phyloP scores from a whole-genome alignment of 2,329 filamentous ascomycete genomes.

The Fusarium sp. region DNA sequence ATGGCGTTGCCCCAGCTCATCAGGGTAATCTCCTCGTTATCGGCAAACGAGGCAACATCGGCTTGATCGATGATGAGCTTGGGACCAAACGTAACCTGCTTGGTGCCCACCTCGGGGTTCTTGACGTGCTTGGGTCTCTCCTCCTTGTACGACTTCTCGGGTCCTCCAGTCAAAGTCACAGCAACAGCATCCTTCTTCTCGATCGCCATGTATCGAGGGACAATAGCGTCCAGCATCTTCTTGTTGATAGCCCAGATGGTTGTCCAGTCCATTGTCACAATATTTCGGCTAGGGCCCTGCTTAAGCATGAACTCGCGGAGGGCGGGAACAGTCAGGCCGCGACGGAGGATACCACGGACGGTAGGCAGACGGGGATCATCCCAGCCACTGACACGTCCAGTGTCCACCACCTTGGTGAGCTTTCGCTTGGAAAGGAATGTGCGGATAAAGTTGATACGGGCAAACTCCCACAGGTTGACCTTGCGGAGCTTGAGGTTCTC shows the following conservation, averaged over 20 bases:
- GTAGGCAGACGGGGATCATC: slow-evolving; percentile 90
- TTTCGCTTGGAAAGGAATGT: slow-evolving; percentile 90
- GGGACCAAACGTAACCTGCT: slow-evolving; percentile 84
- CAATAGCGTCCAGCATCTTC: slow-evolving; percentile 83
- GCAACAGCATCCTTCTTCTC: slow-evolving; percentile 77
- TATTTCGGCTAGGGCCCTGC: slow-evolving; percentile 86
- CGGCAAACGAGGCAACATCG: slow-evolving; percentile 83
- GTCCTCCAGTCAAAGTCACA: slow-evolving; percentile 76
- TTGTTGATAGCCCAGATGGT: slow-evolving; percentile 81
- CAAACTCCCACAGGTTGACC: slow-evolving; percentile 89
- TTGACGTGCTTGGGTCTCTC: slow-evolving; percentile 91
- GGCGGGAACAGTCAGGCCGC: slow-evolving; percentile 83
- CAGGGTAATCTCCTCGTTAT: slow-evolving; percentile 91
- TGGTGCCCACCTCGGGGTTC: slow-evolving; percentile 85
- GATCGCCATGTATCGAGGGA: slow-evolving; percentile 80
- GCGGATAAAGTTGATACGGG: slow-evolving; percentile 84
- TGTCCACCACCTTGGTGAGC: slow-evolving; percentile 84
- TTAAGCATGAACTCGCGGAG: slow-evolving; percentile 87
- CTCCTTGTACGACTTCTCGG: slow-evolving; percentile 71
- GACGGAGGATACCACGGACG: slow-evolving; percentile 80
- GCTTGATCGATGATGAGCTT: slow-evolving; percentile 86
- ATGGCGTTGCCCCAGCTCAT: slow-evolving; percentile 97
- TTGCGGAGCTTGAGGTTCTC: slow-evolving; percentile 78
- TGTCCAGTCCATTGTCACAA: slow-evolving; percentile 87
- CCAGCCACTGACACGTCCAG: slow-evolving; percentile 83